Percentiles rank a stretch among this genome's conserved stretches.
Conservation (phyloP, 2,329 filamentous ascomycete species). For the Chrysosporium keratinophilum region DNA sequence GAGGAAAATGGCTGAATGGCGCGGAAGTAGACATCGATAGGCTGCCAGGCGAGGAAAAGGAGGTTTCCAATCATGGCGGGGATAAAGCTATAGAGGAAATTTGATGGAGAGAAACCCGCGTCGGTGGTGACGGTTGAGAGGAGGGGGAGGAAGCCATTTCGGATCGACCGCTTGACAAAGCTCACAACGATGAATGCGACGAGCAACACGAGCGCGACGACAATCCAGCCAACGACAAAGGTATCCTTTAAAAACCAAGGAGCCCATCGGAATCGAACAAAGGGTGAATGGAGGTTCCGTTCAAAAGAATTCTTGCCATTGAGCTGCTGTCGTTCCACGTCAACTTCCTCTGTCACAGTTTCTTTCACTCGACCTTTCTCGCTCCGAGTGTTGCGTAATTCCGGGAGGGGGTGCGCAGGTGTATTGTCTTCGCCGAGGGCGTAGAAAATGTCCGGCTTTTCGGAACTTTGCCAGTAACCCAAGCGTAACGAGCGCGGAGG, state of each 20-base stretch:
- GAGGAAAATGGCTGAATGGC: slow-evolving; percentile 49
- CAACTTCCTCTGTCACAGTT: slow-evolving; percentile 21
- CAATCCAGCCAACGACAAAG: slow-evolving; percentile 55
- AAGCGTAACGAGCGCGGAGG: slow-evolving; percentile 55
- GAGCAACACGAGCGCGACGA: slow-evolving; percentile 52
- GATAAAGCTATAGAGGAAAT: slow-evolving; percentile 71
- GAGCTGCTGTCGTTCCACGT: slow-evolving; percentile 31
- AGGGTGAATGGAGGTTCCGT: slow-evolving; percentile 43
- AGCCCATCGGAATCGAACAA: slow-evolving; percentile 55
- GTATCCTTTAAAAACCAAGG: slow-evolving; percentile 65
- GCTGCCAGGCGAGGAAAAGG: slow-evolving; percentile 49
- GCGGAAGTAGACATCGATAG: slow-evolving; percentile 51
- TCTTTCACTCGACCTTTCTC: slow-evolving; percentile 21
- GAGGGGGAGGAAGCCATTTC: slow-evolving; percentile 60
- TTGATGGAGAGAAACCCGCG: slow-evolving; percentile 67
- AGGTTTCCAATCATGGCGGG: slow-evolving; percentile 49
- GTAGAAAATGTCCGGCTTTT: slow-evolving; percentile 62
- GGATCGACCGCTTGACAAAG: slow-evolving; percentile 59
- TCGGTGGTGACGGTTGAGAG: slow-evolving; percentile 51
- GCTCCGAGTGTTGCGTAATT: slow-evolving; percentile 19
- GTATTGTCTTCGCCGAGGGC: slow-evolving; percentile 58
- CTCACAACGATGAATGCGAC: slow-evolving; percentile 65
- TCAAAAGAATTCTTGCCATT: slow-evolving; percentile 38
- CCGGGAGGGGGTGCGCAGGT: slow-evolving; percentile 24
- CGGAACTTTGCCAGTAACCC: slow-evolving; percentile 74